Percentiles rank a stretch among this genome's conserved stretches.
These are phyloP conservation scores for Penicillium simplicissimum DNA, from an alignment of 495 filamentous ascomycete species.

Conservation along the genomic window DNA sequence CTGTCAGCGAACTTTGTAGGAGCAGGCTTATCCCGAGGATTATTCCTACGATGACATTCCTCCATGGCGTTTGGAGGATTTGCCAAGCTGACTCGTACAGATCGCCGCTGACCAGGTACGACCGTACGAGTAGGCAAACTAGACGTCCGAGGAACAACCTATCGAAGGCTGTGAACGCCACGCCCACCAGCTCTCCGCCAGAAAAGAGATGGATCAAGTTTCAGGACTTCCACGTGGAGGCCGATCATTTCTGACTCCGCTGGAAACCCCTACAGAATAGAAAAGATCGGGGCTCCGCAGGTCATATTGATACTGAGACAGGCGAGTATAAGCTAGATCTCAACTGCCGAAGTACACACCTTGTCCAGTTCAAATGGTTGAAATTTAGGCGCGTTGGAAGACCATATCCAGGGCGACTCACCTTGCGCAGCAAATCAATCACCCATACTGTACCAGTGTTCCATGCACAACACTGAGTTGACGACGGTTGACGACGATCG, in stretches of 20 bases:
- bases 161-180: conserved; percentile 1
- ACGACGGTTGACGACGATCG: background rate
- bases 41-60: background rate
- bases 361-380: background rate
- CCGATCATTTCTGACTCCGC: conserved; percentile 15
- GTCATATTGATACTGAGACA: background rate
- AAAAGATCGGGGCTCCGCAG: background rate
- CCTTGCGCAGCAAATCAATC: background rate
- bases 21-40: background rate
- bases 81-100: background rate
- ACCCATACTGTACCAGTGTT: background rate
- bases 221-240: conserved; percentile 25
- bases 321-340: background rate
- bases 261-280: background rate
- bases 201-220: conserved; percentile 4
- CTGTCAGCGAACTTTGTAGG: background rate
- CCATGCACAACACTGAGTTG: background rate
- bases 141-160: background rate
- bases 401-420: background rate
- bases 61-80: background rate
- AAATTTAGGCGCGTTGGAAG: background rate
- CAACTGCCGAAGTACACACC: background rate
- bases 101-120: background rate
- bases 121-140: background rate
- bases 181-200: background rate